A percentile compares a stretch with the other conserved stretches of the same genome.
These are phyloP conservation scores for Claviceps quebecensis DNA, from an alignment of 2,329 filamentous ascomycete genomes.

Conservation along the genomic window DNA sequence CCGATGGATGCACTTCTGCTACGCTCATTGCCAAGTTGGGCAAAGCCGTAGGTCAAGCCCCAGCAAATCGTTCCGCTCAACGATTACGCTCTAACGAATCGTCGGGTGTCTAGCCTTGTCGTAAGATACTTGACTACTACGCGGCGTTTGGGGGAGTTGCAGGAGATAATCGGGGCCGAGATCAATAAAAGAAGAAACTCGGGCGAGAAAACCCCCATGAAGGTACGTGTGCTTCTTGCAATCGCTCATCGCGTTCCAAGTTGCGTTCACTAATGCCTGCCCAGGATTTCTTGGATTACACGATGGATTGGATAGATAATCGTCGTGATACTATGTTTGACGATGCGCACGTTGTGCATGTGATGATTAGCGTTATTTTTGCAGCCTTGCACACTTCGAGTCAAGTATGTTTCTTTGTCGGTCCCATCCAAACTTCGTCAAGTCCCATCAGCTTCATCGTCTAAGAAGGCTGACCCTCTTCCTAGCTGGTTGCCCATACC, in stretches of 20 bases:
- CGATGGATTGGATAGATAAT: conserved; percentile 7
- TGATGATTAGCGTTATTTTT: conserved; percentile 7
- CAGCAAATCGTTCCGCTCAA: not conserved
- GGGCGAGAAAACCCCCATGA: conserved; percentile 4
- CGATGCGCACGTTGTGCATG: conserved; percentile 4
- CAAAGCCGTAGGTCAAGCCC: conserved; percentile 4
- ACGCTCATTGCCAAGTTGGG: conserved; percentile 4
- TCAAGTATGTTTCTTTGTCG: conserved; percentile 2
- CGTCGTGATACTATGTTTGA: not conserved
- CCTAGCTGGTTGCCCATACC: conserved; percentile 2
- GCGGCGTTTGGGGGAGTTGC: conserved; percentile 1
- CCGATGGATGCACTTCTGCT: conserved; percentile 6
- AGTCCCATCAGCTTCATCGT: not conserved
- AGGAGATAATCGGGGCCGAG: conserved; percentile 3
- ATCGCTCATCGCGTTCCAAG: not conserved
- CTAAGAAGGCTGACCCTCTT: not conserved
- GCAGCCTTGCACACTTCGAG: conserved; percentile 8
- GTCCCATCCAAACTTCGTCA: too few species aligned
- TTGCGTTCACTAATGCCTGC: not conserved
- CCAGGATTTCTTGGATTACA: conserved; percentile 8
- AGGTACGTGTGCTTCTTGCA: not conserved
- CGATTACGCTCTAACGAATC: not conserved
- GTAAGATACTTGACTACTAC: conserved; percentile 3
- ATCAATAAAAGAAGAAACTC: conserved; percentile 2
- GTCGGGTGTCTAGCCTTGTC: not conserved